phyloP scores from a whole-genome alignment of 2,329 filamentous ascomycete species.

The Clathrospora elynae region DNA sequence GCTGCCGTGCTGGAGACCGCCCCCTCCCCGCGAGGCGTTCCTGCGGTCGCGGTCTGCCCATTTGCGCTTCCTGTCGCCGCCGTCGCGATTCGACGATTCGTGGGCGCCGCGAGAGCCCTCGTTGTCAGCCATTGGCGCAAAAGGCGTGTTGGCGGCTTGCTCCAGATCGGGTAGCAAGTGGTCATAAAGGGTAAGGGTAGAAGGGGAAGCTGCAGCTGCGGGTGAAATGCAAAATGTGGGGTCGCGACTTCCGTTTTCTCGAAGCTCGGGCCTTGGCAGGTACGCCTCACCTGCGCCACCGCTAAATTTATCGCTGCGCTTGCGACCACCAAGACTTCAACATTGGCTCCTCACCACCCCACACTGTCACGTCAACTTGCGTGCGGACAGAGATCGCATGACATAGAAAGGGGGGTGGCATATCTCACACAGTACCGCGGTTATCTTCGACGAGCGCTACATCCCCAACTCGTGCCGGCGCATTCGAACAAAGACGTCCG shows the following conservation, averaged over 20 bases:
- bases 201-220: conserved; percentile 9
- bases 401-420: conserved; percentile 8
- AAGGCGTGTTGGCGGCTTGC: conserved; percentile 27
- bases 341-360: conserved; percentile 12
- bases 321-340: conserved; percentile 1
- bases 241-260: conserved; percentile 28
- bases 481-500: conserved; percentile 17
- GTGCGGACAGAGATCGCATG: conserved; percentile 17
- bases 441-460: neutral
- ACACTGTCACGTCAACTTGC: conserved; percentile 20
- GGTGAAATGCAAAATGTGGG: conserved; percentile 14
- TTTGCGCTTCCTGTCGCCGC: conserved; percentile 43
- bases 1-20: conserved; percentile 46
- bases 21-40: conserved; percentile 39
- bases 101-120: conserved; percentile 26
- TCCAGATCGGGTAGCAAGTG: conserved; percentile 26
- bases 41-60: conserved; percentile 34
- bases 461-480: conserved; percentile 9
- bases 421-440: neutral
- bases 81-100: conserved; percentile 29
- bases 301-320: conserved; percentile 19
- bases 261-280: conserved; percentile 28
- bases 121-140: conserved; percentile 34
- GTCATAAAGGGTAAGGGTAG: conserved; percentile 27
- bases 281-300: conserved; percentile 26